Evolutionary conservation across 1,284 basidiomycete species (phyloP).

Genomic region (Fomitiporia mediterranea): DNA sequence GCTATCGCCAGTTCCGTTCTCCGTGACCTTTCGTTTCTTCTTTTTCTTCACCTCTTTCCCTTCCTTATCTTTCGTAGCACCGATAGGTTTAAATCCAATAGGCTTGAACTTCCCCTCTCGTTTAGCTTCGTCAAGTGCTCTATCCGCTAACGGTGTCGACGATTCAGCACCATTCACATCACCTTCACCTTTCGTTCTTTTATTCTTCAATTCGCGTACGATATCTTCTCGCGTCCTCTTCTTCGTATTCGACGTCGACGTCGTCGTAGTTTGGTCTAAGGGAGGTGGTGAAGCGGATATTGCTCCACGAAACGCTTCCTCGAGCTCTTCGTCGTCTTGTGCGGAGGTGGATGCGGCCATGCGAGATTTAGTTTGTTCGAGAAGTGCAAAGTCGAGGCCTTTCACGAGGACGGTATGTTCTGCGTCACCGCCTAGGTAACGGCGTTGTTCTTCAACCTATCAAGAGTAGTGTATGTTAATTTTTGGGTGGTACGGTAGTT

Average conservation of each 20-base stretch:
- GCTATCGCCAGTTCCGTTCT: conserved; percentile 31
- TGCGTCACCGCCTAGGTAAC: conserved; percentile 84
- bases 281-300: conserved; percentile 22
- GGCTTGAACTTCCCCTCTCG: conserved; percentile 72
- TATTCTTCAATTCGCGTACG: conserved; percentile 66
- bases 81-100: conserved; percentile 70
- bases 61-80: conserved; percentile 36
- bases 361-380: conserved; percentile 79
- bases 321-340: conserved; percentile 74
- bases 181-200: conserved; percentile 37
- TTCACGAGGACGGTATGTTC: conserved; percentile 85
- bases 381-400: conserved; percentile 82
- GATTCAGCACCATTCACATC: conserved; percentile 22
- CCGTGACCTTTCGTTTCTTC: conserved; percentile 40
- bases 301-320: conserved; percentile 57
- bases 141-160: conserved; percentile 27
- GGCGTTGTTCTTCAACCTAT: conserved; percentile 72
- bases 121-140: conserved; percentile 48
- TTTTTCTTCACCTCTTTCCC: conserved; percentile 45
- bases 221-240: conserved; percentile 74
- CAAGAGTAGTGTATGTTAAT: neutral
- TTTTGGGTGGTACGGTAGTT: neutral
- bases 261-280: conserved; percentile 25
- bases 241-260: no score
- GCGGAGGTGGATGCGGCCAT: conserved; percentile 44